Base-by-base conservation (phyloP, 495 filamentous ascomycete genomes). In the Aspergillus heteromorphus region DNA sequence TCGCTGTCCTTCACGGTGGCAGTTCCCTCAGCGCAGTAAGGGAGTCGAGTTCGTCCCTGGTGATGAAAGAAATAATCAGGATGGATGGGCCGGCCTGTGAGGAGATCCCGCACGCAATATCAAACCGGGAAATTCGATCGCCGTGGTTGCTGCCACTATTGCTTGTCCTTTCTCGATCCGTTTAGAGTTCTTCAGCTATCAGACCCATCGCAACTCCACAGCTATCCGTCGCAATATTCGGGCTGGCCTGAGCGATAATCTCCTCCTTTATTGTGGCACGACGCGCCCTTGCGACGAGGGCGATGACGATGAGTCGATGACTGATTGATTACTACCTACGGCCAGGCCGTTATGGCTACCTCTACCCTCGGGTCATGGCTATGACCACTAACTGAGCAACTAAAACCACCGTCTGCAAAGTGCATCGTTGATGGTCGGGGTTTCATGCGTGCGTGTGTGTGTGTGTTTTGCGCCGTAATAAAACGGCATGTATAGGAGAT, bases 121-220 rank as follows among this genome's bases (percentile, higher is more conserved):
- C 23, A 29, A 30, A 25, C 43, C 43, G n/a, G 43, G 23, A 25
- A 25, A 47, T 47, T 25, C 27, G 43, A 47, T 47, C 43, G 43
- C 27, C 43, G 27, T 47, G 43, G 20, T 47, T 14, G 18, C 43
- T 47, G 21, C 38, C 23, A 10, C 49, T 20, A 49, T 53, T 45
- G 18, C 23, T 56, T 56, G 38, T 31, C 25, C 19, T 14, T 49
- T 42, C 30, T 49, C 48, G 36, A 49, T 55, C 49, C 20, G 47
- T 54, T 55, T 57, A 61, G 54, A 48, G 48, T 54, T 53, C 53
- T 50, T 51, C 45, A 48, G 47, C 56, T 43, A 23, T 27, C 48
- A 29, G 42, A 43, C 51, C 47, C 42, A 40, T 45, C 20, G 41
- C 19, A 29, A 45, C 56, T 52, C 55, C 50, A 49, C 45, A 45